A percentile compares a stretch with the other conserved stretches of the same genome.
These are phyloP conservation scores for Salix dunnii DNA, from an alignment of 345 rosid species.

Conservation along the genomic window DNA sequence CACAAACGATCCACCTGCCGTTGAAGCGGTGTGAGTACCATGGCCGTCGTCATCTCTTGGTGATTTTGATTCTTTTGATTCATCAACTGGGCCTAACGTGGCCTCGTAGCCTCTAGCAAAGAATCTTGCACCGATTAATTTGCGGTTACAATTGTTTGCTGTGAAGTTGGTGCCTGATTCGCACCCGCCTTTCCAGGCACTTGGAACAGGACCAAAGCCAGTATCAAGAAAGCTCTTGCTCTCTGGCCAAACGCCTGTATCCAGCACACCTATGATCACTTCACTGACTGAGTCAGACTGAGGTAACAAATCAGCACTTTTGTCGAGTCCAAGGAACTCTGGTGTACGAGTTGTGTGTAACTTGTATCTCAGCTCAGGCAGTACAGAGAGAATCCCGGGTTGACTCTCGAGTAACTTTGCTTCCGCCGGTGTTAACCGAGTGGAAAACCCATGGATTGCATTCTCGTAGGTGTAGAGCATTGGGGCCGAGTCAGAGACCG, in stretches of 20 bases:
- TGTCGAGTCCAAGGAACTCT: slow-evolving; percentile 38
- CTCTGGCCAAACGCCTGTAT: slow-evolving; percentile 44
- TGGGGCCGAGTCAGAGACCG: slow-evolving; percentile 21
- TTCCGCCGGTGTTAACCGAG: slow-evolving; percentile 19
- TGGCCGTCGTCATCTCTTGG: slow-evolving; percentile 45
- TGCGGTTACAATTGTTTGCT: slow-evolving; percentile 17
- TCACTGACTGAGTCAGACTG: slow-evolving; percentile 26
- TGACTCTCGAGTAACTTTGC: slow-evolving; percentile 38
- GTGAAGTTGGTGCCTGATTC: slow-evolving; percentile 27
- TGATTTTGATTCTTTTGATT: slow-evolving; percentile 35
- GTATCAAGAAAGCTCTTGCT: slow-evolving; percentile 34
- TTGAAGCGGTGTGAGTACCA: slow-evolving; percentile 36
- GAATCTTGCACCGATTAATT: slow-evolving; percentile 34
- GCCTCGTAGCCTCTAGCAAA: slow-evolving; percentile 38
- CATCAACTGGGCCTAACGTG: slow-evolving; percentile 32
- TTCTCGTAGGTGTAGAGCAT: slow-evolving; percentile 25
- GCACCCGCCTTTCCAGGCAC: slow-evolving; percentile 27
- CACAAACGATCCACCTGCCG: slow-evolving; percentile 21
- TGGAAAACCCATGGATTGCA: slow-evolving; percentile 26
- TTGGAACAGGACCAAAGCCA: slow-evolving; percentile 34
- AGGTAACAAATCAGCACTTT: slow-evolving; percentile 20
- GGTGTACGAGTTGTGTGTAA: slow-evolving; percentile 43
- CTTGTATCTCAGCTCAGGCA: slow-evolving; percentile 34
- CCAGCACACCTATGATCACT: slow-evolving; percentile 36
- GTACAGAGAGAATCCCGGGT: slow-evolving; percentile 37